A percentile compares a stretch with the other conserved stretches of the same genome.
phyloP scores from a whole-genome alignment of 1,284 basidiomycete genomes.

The Ustilago cynodontis region DNA sequence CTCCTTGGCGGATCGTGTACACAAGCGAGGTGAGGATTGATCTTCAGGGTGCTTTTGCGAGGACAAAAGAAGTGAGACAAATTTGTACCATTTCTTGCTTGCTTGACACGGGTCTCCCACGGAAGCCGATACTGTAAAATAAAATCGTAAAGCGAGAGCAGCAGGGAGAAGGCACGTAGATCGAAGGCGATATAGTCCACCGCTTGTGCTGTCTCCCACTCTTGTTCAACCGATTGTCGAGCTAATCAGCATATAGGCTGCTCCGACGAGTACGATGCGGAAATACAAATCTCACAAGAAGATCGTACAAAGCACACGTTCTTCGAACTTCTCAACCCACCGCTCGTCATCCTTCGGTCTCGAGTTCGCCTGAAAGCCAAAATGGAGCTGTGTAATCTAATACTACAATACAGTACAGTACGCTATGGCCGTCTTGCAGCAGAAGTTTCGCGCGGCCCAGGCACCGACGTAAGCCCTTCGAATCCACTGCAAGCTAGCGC shows the following conservation, averaged over 20 bases:
- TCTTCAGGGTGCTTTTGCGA: constrained; percentile 2
- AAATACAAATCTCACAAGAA: neutral
- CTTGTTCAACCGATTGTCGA: neutral
- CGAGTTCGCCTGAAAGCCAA: neutral
- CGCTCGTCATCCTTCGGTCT: neutral
- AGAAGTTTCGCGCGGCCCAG: neutral
- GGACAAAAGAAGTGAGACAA: neutral
- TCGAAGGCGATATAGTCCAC: constrained; percentile 21
- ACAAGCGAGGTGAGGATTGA: neutral
- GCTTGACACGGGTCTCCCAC: neutral
- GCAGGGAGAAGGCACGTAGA: constrained; percentile 18
- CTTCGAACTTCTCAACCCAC: neutral
- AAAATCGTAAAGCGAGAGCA: neutral
- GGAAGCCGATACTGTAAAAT: neutral
- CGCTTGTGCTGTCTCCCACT: neutral
- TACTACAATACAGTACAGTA: neutral
- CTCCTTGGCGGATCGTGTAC: neutral
- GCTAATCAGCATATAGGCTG: neutral
- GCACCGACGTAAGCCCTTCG: neutral
- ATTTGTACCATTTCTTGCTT: neutral
- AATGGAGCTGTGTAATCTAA: neutral
- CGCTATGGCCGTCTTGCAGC: neutral
- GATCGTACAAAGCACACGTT: neutral
- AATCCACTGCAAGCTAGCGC: neutral
- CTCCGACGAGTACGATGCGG: constrained; percentile 1